Conservation (phyloP, 768 basidiomycete species). For the Trametes villosa region DNA sequence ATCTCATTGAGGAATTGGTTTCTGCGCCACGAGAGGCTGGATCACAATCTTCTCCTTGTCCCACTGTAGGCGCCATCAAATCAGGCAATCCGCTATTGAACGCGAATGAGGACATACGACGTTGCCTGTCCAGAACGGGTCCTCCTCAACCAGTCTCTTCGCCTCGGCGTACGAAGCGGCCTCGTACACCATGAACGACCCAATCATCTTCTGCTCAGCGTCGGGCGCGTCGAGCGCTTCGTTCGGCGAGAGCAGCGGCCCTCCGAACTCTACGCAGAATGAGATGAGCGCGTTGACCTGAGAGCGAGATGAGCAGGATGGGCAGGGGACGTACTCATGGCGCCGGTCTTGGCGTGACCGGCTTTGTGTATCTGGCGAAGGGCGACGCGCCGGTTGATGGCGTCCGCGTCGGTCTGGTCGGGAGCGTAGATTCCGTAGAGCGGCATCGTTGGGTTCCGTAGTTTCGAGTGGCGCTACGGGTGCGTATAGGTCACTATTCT, state of each 20-base stretch:
- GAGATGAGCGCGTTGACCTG: background rate
- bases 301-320: background rate
- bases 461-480: background rate
- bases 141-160: constrained; percentile 42
- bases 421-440: constrained; percentile 65
- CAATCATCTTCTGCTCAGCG: constrained; percentile 57
- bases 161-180: constrained; percentile 53
- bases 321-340: background rate
- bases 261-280: constrained; percentile 27
- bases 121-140: constrained; percentile 44
- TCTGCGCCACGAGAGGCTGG: background rate
- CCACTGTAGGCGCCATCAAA: background rate
- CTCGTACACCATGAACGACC: constrained; percentile 59
- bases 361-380: constrained; percentile 42
- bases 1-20: background rate
- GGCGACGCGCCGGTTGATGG: constrained; percentile 55
- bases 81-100: no score
- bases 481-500: background rate
- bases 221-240: constrained; percentile 16
- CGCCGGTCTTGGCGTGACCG: no score
- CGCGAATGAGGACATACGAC: constrained; percentile 36
- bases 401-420: constrained; percentile 62
- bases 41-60: background rate
- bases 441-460: background rate
- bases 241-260: constrained; percentile 19